Evolutionary conservation across 176 grass and related monocot species (phyloP).

Genomic region (Triticum monococcum): DNA sequence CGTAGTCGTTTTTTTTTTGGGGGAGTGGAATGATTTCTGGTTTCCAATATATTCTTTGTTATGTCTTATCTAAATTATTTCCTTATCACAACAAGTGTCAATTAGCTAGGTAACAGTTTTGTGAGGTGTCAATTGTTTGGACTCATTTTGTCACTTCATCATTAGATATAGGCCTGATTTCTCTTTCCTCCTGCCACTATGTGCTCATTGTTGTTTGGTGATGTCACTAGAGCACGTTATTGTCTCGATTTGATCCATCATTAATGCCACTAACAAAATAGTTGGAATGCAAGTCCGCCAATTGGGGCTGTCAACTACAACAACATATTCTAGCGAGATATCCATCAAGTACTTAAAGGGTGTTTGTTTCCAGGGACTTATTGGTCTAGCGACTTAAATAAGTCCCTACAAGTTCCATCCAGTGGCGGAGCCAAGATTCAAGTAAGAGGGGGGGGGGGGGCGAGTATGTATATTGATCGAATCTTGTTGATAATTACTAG

Average conservation of each 20-base stretch:
- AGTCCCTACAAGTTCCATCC: no score
- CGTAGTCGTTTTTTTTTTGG: no score
- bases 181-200: background rate
- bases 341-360: slow-evolving; percentile 25
- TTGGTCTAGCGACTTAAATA: no score
- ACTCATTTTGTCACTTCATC: background rate
- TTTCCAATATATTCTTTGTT: no score
- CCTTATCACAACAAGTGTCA: no score
- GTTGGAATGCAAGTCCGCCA: slow-evolving; percentile 2
- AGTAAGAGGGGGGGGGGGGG: no score
- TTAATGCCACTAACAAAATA: slow-evolving; percentile 15
- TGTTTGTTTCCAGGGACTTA: no score
- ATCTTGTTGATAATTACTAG: no score
- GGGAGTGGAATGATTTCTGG: no score
- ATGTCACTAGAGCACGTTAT: background rate
- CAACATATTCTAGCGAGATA: background rate
- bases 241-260: background rate
- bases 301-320: background rate
- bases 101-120: background rate
- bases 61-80: no score
- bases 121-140: background rate
- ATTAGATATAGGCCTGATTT: background rate
- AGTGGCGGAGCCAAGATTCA: no score
- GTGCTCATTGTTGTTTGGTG: slow-evolving; percentile 1
- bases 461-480: no score